Evolutionary conservation across 306 rosid genomes (phyloP).

Genomic region (Biancaea sappan): DNA sequence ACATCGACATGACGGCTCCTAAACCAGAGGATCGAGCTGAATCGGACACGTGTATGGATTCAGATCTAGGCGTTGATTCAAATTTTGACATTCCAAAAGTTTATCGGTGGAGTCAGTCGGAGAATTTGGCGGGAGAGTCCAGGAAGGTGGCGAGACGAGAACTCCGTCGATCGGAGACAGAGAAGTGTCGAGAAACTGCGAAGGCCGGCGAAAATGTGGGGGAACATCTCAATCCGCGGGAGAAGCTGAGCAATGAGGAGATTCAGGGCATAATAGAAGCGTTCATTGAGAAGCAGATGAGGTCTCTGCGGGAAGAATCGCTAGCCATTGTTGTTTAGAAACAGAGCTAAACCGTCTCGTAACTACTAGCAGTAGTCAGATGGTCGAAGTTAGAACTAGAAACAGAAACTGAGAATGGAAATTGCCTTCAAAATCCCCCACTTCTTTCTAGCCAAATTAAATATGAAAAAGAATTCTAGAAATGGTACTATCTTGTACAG

Average conservation of each 20-base stretch:
- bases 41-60: background rate
- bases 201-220: background rate
- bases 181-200: constrained; percentile 15
- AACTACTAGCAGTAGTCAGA: no score
- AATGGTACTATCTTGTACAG: background rate
- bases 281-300: constrained; percentile 76
- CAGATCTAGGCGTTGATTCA: constrained; percentile 1
- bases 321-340: constrained; percentile 41
- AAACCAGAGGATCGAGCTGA: background rate
- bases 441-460: no score
- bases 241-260: constrained; percentile 76
- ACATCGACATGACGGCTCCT: background rate
- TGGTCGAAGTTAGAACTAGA: background rate
- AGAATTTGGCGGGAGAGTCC: constrained; percentile 29
- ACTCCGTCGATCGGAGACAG: constrained; percentile 66
- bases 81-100: constrained; percentile 28
- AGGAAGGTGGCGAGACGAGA: background rate
- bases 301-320: constrained; percentile 65
- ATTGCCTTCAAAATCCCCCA: background rate
- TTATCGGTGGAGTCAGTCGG: constrained; percentile 51
- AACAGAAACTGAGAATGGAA: background rate
- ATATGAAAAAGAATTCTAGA: background rate
- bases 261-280: constrained; percentile 71
- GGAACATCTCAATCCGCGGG: constrained; percentile 38
- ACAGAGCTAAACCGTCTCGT: constrained; percentile 2